Conservation (phyloP, 768 basidiomycete genomes). For the Leccinum aurantiacum region DNA sequence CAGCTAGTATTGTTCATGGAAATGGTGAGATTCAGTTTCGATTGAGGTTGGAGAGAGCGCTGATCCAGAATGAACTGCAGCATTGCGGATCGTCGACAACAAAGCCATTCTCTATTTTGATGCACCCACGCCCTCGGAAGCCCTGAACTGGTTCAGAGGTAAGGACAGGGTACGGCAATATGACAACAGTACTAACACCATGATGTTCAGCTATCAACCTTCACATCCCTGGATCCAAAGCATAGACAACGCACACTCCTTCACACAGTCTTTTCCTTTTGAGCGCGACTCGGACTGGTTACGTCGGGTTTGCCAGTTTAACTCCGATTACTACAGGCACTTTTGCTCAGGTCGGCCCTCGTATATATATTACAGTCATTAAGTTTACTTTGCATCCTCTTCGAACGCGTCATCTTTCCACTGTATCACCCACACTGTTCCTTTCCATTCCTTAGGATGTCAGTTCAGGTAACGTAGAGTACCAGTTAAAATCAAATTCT, state of each 20-base stretch:
- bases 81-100: conserved; percentile 86
- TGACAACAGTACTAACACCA: conserved; percentile 6
- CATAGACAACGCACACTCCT: conserved; percentile 40
- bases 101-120: conserved; percentile 91
- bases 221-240: conserved; percentile 81
- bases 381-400: conserved; percentile 32
- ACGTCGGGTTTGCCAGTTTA: conserved; percentile 6
- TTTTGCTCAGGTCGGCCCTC: conserved; percentile 25
- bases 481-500: conserved; percentile 17
- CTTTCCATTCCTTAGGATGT: conserved; percentile 9
- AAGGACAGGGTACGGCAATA: conserved; percentile 15
- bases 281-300: conserved; percentile 5
- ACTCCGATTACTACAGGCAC: not conserved
- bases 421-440: conserved; percentile 33
- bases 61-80: conserved; percentile 37
- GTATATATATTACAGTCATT: conserved; percentile 38
- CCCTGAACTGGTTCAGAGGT: conserved; percentile 91
- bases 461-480: conserved; percentile 28
- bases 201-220: conserved; percentile 72
- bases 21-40: conserved; percentile 52
- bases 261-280: conserved; percentile 3
- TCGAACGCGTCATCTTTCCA: conserved; percentile 29
- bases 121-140: conserved; percentile 79
- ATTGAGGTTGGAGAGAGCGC: not conserved
- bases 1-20: conserved; percentile 86